These are phyloP conservation scores for Macrolepiota dolichaula DNA, from an alignment of 768 basidiomycete genomes.

Conservation along the genomic window DNA sequence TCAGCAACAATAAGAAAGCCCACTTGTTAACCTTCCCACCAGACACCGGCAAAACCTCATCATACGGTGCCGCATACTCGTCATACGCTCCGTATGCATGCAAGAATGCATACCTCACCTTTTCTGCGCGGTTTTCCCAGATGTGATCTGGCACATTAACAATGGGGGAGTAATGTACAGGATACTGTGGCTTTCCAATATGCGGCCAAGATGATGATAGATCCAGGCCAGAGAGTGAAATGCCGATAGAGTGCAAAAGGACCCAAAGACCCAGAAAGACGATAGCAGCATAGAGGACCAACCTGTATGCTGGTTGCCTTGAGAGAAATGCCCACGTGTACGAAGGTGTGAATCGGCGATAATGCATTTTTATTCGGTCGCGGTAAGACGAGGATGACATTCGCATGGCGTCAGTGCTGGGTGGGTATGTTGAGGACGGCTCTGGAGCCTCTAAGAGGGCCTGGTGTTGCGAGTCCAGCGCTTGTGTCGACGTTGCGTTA, in stretches of 20 bases:
- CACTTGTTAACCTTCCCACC: conserved; percentile 49
- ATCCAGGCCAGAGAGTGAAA: conserved; percentile 11
- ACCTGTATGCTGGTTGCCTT: conserved; percentile 23
- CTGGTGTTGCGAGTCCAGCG: conserved; percentile 2
- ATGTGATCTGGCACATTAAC: conserved; percentile 25
- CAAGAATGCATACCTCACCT: conserved; percentile 59
- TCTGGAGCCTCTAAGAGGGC: not conserved
- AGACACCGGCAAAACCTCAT: conserved; percentile 58
- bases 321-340: conserved; percentile 11
- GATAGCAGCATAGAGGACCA: conserved; percentile 26
- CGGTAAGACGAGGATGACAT: not conserved
- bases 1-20: conserved; percentile 15
- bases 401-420: not conserved
- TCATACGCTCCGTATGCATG: conserved; percentile 72
- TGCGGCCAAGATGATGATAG: conserved; percentile 6
- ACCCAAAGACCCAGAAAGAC: conserved; percentile 24
- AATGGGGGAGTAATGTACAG: conserved; percentile 10
- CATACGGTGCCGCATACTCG: conserved; percentile 54
- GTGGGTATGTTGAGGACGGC: not conserved
- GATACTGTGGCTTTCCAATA: conserved; percentile 8
- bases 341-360: conserved; percentile 5
- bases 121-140: conserved; percentile 52
- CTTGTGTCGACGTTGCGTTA: not conserved
- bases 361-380: conserved; percentile 8
- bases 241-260: conserved; percentile 19